Percentiles rank a stretch among this genome's conserved stretches.
Evolutionary conservation across 2,329 filamentous ascomycete genomes (phyloP).

Genomic region (Cyanodermella asteris): DNA sequence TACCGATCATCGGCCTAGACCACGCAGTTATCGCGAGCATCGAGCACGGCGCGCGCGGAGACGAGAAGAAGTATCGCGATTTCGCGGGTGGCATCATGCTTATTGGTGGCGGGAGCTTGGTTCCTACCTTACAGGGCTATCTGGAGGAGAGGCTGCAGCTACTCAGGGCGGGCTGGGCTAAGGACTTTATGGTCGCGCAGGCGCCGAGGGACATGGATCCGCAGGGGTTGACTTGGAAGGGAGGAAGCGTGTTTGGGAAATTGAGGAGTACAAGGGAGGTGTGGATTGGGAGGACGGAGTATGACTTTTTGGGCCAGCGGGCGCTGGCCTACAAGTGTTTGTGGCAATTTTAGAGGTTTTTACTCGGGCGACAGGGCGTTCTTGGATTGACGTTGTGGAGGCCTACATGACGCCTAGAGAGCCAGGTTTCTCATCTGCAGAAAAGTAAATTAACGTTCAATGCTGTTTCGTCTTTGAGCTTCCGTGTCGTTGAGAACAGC

Average conservation of each 20-base stretch:
- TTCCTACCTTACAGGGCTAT: slow-evolving; percentile 55
- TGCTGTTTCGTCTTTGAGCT: no score
- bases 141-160: slow-evolving; percentile 64
- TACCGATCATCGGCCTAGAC: slow-evolving; percentile 69
- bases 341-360: slow-evolving; percentile 31
- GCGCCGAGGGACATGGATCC: slow-evolving; percentile 88
- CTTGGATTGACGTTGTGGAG: no score
- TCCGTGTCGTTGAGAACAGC: no score
- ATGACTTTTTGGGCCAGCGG: slow-evolving; percentile 62
- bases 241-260: slow-evolving; percentile 87
- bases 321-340: slow-evolving; percentile 65
- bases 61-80: slow-evolving; percentile 84
- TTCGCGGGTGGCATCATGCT: slow-evolving; percentile 81
- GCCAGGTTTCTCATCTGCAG: no score
- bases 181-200: slow-evolving; percentile 45
- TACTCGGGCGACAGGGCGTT: no score
- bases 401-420: no score
- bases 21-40: slow-evolving; percentile 78
- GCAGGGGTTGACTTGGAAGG: slow-evolving; percentile 96
- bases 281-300: slow-evolving; percentile 77
- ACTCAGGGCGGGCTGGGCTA: slow-evolving; percentile 35
- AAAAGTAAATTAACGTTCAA: no score
- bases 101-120: slow-evolving; percentile 64
- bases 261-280: slow-evolving; percentile 71
- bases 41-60: slow-evolving; percentile 62